Percentiles rank a stretch among this genome's conserved stretches.
Conservation (phyloP, 1,284 basidiomycete species). For the Clitocybe nebularis region DNA sequence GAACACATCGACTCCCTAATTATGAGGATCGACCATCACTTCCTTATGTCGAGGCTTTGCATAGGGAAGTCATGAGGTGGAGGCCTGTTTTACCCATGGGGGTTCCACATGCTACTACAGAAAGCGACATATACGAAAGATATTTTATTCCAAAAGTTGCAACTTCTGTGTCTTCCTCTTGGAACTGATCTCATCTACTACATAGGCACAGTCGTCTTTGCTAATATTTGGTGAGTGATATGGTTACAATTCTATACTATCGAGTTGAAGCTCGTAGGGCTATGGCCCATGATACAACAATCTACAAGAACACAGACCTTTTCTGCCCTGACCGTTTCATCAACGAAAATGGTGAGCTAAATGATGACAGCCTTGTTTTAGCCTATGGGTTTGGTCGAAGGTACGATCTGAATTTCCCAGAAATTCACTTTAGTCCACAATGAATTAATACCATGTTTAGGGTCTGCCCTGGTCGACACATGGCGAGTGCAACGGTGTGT, state of each 20-base stretch:
- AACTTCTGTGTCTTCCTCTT: background rate
- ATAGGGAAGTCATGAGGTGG: constrained; percentile 24
- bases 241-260: background rate
- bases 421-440: too few species aligned
- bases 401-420: background rate
- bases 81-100: constrained; percentile 24
- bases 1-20: constrained; percentile 16
- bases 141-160: constrained; percentile 26
- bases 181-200: background rate
- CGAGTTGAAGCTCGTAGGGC: too few species aligned
- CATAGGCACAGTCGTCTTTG: constrained; percentile 23
- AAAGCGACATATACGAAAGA: constrained; percentile 27
- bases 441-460: constrained; percentile 8
- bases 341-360: constrained; percentile 14
- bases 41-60: constrained; percentile 19
- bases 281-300: constrained; percentile 18
- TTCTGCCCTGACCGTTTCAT: constrained; percentile 22
- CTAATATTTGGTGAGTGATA: constrained; percentile 26
- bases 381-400: constrained; percentile 18
- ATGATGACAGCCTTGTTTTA: constrained; percentile 10
- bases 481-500: constrained; percentile 20
- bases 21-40: constrained; percentile 15
- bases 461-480: constrained; percentile 18
- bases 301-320: constrained; percentile 17
- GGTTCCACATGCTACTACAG: constrained; percentile 19